These are phyloP conservation scores for Moricandia moricandioides DNA, from an alignment of 345 rosid genomes.

Conservation along the genomic window DNA sequence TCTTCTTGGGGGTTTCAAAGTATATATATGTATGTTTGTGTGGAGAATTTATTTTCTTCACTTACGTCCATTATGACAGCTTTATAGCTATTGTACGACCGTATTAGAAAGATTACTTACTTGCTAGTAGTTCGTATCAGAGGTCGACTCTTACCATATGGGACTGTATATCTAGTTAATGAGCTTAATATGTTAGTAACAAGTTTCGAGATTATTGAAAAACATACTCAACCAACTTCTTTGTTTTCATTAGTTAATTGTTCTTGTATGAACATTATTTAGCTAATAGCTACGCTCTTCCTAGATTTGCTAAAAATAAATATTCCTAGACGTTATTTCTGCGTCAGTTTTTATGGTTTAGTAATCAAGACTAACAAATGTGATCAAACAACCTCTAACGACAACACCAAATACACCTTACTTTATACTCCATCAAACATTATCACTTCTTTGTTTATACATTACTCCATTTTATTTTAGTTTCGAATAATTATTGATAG, in stretches of 20 bases:
- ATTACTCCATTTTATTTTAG: background rate
- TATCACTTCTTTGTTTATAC: background rate
- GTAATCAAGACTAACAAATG: background rate
- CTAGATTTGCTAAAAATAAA: background rate
- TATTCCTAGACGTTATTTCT: background rate
- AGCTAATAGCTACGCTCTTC: background rate
- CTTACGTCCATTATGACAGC: slow-evolving; percentile 26
- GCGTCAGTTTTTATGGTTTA: background rate
- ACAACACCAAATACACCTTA: background rate
- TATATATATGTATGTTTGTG: slow-evolving; percentile 26
- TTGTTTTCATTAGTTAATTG: background rate
- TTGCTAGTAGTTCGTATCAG: background rate
- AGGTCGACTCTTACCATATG: background rate
- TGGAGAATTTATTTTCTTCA: slow-evolving; percentile 8
- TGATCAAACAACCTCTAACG: background rate
- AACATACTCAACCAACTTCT: background rate
- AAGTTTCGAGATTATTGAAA: background rate
- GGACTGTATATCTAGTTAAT: background rate
- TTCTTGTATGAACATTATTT: background rate
- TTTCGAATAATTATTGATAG: background rate
- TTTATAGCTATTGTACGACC: background rate
- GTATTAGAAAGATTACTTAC: background rate
- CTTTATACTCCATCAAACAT: background rate
- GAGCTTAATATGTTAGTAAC: background rate
- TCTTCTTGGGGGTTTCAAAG: background rate